phyloP scores from a whole-genome alignment of 306 rosid genomes.

The Prunus mira region DNA sequence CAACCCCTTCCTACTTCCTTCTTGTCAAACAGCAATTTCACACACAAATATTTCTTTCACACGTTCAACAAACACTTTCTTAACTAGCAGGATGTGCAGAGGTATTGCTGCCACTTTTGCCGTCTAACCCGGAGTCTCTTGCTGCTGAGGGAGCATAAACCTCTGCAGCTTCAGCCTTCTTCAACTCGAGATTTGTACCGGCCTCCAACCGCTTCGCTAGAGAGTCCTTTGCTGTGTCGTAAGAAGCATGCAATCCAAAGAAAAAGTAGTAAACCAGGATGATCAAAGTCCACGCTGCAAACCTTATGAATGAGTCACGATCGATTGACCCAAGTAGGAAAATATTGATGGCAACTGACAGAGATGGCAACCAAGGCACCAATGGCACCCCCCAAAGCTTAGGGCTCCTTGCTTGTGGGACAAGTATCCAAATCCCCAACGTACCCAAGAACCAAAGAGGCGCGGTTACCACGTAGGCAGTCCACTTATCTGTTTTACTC shows the following conservation, averaged over 20 bases:
- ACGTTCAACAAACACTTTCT: background rate
- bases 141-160: background rate
- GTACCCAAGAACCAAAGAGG: conserved; percentile 65
- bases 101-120: background rate
- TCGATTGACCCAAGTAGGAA: conserved; percentile 85
- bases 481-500: conserved; percentile 35
- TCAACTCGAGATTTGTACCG: background rate
- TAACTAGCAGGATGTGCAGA: conserved; percentile 2
- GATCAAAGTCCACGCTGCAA: conserved; percentile 47
- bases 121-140: background rate
- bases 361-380: conserved; percentile 75
- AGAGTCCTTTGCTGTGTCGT: conserved; percentile 46
- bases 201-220: conserved; percentile 4
- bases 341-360: conserved; percentile 62
- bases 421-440: conserved; percentile 32
- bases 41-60: background rate
- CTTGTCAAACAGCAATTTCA: background rate
- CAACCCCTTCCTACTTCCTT: no score
- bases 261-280: conserved; percentile 48
- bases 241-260: conserved; percentile 63
- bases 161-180: conserved; percentile 4
- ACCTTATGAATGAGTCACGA: conserved; percentile 46
- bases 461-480: conserved; percentile 36
- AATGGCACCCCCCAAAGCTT: conserved; percentile 75
- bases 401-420: conserved; percentile 66